phyloP scores from a whole-genome alignment of 495 filamentous ascomycete genomes.

The Neurospora sublineolata region DNA sequence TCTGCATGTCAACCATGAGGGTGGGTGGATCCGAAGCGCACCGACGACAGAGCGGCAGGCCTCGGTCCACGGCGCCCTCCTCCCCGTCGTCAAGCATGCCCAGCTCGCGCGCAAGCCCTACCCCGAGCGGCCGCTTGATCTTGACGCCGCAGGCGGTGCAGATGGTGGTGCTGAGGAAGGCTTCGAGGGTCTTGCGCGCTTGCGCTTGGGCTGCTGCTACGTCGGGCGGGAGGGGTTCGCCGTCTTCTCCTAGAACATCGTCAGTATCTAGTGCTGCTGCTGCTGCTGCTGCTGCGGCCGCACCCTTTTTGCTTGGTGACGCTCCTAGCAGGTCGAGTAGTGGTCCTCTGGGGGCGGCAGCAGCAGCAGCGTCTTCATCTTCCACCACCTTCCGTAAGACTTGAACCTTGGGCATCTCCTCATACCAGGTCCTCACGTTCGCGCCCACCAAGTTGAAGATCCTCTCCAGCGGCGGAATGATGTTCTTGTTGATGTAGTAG shows the following conservation, averaged over 20 bases:
- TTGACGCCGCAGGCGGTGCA: slow-evolving; percentile 70
- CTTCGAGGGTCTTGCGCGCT: slow-evolving; percentile 63
- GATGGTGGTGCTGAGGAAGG: slow-evolving; percentile 67
- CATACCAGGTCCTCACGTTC: slow-evolving; percentile 84
- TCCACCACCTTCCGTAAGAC: slow-evolving; percentile 49
- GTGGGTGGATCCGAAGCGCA: slow-evolving; percentile 47
- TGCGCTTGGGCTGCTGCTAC: slow-evolving; percentile 17
- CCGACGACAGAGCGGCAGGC: slow-evolving; percentile 42
- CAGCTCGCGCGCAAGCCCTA: neutral
- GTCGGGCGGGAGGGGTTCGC: neutral
- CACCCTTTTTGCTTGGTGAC: neutral
- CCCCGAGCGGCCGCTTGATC: slow-evolving; percentile 27
- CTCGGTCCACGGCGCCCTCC: neutral
- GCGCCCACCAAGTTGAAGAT: slow-evolving; percentile 97
- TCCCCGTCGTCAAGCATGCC: neutral
- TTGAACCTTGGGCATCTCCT: slow-evolving; percentile 89
- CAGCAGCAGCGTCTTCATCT: neutral
- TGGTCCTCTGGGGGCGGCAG: neutral
- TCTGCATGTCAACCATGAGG: slow-evolving; percentile 51
- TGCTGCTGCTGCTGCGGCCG: neutral
- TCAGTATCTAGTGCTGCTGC: neutral
- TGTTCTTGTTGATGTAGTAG: slow-evolving; percentile 92
- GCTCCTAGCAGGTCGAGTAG: neutral
- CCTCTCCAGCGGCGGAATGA: slow-evolving; percentile 87
- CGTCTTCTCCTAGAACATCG: neutral